These are phyloP conservation scores for Penicillium arizonense DNA, from an alignment of 495 filamentous ascomycete species.

Conservation along the genomic window DNA sequence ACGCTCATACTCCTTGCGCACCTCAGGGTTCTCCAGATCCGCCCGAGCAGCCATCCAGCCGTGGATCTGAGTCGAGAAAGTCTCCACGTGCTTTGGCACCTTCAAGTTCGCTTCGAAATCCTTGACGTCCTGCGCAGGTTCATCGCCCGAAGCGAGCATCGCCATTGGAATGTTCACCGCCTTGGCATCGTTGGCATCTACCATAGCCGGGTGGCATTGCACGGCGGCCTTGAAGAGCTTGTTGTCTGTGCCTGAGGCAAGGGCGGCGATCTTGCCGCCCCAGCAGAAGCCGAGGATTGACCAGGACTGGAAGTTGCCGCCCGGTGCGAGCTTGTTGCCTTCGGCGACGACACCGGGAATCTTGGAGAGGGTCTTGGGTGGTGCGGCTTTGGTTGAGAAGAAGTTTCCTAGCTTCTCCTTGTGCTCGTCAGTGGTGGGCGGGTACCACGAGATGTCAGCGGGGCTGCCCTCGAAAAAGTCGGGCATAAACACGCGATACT, in stretches of 20 bases:
- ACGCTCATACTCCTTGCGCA: constrained; percentile 73
- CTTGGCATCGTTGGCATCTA: constrained; percentile 70
- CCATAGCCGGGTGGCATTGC: constrained; percentile 83
- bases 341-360: constrained; percentile 61
- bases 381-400: constrained; percentile 68
- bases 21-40: constrained; percentile 63
- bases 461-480: constrained; percentile 56
- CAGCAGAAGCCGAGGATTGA: constrained; percentile 93
- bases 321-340: constrained; percentile 45
- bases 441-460: constrained; percentile 55
- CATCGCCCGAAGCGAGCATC: constrained; percentile 67
- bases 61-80: constrained; percentile 77
- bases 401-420: constrained; percentile 70
- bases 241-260: constrained; percentile 54
- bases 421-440: constrained; percentile 80
- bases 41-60: constrained; percentile 86
- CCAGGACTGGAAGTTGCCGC: constrained; percentile 64
- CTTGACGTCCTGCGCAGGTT: constrained; percentile 63
- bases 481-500: constrained; percentile 58
- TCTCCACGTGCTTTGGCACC: constrained; percentile 73
- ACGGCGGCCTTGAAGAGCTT: constrained; percentile 67
- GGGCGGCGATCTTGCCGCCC: constrained; percentile 80
- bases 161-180: constrained; percentile 62
- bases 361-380: constrained; percentile 59
- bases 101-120: constrained; percentile 66